phyloP scores from a whole-genome alignment of 192 early-diverging fungal genomes.

The Backusella westeae region DNA sequence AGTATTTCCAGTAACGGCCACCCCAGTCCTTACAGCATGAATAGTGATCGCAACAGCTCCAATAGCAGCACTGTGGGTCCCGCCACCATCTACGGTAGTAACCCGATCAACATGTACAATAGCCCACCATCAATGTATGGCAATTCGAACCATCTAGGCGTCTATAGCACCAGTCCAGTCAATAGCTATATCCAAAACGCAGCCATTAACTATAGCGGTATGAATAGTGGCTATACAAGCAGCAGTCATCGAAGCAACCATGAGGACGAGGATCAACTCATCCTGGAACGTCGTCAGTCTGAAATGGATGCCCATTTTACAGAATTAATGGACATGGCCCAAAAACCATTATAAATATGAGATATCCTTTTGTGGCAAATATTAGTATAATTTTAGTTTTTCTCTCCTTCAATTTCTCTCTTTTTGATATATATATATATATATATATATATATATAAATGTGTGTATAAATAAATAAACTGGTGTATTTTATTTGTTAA shows the following conservation, averaged over 20 bases:
- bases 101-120: background rate
- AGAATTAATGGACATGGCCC: background rate
- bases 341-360: background rate
- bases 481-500: background rate
- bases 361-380: too few species aligned
- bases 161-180: background rate
- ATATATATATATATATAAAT: background rate
- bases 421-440: background rate
- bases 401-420: too few species aligned
- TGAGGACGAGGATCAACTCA: background rate
- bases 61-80: background rate
- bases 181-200: background rate
- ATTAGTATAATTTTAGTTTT: too few species aligned
- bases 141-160: background rate
- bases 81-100: background rate
- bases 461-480: background rate
- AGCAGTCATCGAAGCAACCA: background rate
- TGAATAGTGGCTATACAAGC: background rate
- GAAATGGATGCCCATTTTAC: background rate
- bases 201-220: background rate
- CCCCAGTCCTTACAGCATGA: background rate
- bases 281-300: background rate
- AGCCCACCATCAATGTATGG: background rate
- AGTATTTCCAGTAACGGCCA: background rate
- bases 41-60: background rate